These are phyloP conservation scores for Saccharomycopsis crataegensis DNA, from an alignment of 1,139 yeast genomes.

Conservation along the genomic window DNA sequence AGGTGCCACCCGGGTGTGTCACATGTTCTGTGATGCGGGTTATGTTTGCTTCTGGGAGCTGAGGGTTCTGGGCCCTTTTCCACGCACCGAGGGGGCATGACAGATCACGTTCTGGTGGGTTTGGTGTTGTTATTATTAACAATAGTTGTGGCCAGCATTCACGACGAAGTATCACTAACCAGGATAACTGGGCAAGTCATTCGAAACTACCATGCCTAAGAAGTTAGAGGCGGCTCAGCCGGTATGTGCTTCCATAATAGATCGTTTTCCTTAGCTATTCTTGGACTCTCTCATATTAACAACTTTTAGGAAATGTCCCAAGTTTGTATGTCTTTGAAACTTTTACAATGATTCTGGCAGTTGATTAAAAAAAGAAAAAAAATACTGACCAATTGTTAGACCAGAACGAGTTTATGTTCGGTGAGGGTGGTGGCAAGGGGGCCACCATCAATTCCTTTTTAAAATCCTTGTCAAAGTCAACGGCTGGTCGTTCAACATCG, in stretches of 20 bases:
- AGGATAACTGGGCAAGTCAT: not conserved
- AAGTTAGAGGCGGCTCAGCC: not conserved
- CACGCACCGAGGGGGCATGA: too few species aligned
- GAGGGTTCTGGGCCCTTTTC: too few species aligned
- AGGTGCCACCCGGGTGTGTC: too few species aligned
- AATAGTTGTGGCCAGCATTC: too few species aligned
- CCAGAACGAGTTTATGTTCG: slow-evolving; percentile 55
- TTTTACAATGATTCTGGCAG: too few species aligned
- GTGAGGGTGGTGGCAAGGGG: slow-evolving; percentile 63
- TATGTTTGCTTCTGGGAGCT: too few species aligned
- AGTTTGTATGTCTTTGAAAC: slow-evolving; percentile 10
- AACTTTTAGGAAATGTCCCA: slow-evolving; percentile 11
- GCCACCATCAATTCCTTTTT: slow-evolving; percentile 54
- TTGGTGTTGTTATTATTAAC: too few species aligned
- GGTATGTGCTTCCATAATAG: not conserved
- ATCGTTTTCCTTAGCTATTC: not conserved
- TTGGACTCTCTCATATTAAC: not conserved
- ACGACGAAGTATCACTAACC: too few species aligned
- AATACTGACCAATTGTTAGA: slow-evolving; percentile 15
- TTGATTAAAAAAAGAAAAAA: not conserved
- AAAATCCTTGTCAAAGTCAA: slow-evolving; percentile 36
- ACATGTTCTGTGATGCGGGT: too few species aligned
- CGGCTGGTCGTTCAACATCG: not conserved
- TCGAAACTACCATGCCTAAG: not conserved
- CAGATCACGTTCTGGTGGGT: too few species aligned